These are phyloP conservation scores for Cercospora nicotianae DNA, from an alignment of 2,329 filamentous ascomycete genomes.

Conservation along the genomic window DNA sequence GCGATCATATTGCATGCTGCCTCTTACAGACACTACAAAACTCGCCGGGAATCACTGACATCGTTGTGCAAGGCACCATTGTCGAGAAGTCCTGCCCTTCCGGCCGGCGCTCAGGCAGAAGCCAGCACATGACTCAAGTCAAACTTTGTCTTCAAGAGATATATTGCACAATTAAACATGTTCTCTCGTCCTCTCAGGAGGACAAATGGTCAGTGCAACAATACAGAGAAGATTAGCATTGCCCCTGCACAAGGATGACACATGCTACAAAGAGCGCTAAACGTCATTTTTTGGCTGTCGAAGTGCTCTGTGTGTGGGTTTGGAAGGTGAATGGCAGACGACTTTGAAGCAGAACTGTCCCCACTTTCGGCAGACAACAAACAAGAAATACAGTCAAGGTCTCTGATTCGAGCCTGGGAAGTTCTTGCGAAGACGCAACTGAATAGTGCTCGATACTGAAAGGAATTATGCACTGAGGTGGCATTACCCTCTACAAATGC, in stretches of 20 bases:
- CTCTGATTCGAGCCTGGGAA: neutral
- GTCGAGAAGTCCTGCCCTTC: too few species aligned
- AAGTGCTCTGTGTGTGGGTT: too few species aligned
- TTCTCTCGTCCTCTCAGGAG: neutral
- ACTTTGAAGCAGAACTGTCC: neutral
- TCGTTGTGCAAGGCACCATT: too few species aligned
- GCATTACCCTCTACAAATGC: neutral
- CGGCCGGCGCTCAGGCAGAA: neutral
- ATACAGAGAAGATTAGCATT: slow-evolving; percentile 55
- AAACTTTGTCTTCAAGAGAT: neutral
- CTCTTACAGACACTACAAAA: too few species aligned
- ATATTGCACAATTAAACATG: neutral
- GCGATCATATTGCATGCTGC: too few species aligned
- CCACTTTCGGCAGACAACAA: neutral
- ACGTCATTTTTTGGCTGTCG: too few species aligned
- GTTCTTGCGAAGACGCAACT: too few species aligned
- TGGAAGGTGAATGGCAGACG: too few species aligned
- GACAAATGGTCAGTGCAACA: slow-evolving; percentile 31
- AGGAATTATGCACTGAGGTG: too few species aligned
- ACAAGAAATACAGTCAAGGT: neutral
- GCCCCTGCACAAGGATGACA: slow-evolving; percentile 56
- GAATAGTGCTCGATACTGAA: too few species aligned
- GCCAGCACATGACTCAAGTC: neutral
- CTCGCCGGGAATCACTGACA: too few species aligned
- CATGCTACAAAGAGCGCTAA: slow-evolving; percentile 7